Percentiles rank a stretch among this genome's conserved stretches.
Conservation (phyloP, 208 protist genomes). For the Crithidia bombi region DNA sequence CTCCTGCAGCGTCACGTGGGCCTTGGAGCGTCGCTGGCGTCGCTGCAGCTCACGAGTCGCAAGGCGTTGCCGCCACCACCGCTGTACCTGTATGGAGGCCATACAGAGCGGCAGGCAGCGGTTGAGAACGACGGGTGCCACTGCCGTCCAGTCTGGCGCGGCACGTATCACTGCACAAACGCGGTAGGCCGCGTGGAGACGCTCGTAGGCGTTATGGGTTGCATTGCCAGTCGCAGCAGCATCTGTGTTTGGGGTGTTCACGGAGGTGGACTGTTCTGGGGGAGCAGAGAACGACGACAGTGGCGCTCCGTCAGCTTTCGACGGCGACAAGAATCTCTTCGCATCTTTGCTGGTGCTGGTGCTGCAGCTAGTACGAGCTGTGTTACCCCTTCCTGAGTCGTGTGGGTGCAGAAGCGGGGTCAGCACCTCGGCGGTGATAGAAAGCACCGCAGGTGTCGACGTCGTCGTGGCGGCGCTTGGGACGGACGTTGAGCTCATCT, state of each 20-base stretch:
- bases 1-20: conserved; percentile 9
- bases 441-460: conserved; percentile 11
- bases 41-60: conserved; percentile 4
- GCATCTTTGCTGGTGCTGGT: background rate
- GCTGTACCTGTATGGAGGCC: conserved; percentile 44
- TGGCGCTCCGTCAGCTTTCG: background rate
- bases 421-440: conserved; percentile 6
- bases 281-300: background rate
- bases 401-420: too few relatives aligned
- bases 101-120: conserved; percentile 44
- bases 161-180: conserved; percentile 2
- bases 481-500: background rate
- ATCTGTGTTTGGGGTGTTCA: background rate
- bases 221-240: background rate
- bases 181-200: conserved; percentile 21
- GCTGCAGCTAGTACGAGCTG: background rate
- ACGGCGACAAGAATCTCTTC: background rate
- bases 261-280: background rate
- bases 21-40: background rate
- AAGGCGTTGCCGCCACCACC: conserved; percentile 41
- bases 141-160: conserved; percentile 12
- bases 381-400: background rate
- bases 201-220: background rate
- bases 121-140: conserved; percentile 20
- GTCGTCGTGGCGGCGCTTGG: conserved; percentile 2